phyloP scores from a whole-genome alignment of 805 yeast genomes.

The Candida hungchunana region DNA sequence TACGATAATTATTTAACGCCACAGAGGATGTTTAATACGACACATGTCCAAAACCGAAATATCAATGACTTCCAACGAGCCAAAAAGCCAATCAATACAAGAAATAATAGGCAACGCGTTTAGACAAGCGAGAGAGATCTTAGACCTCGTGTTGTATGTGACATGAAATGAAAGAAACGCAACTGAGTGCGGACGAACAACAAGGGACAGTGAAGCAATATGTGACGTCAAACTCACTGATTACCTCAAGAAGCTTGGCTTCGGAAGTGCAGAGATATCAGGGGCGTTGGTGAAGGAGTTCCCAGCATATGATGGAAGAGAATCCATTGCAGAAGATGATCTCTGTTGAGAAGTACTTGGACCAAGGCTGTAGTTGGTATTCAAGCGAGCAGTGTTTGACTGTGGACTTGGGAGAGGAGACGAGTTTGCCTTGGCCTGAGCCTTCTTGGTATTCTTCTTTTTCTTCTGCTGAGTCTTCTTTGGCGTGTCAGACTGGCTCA shows the following conservation, averaged over 20 bases:
- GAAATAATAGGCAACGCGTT: too few species aligned
- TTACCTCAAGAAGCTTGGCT: constrained; percentile 51
- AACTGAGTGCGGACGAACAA: neutral
- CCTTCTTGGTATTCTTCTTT: neutral
- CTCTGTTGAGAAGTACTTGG: neutral
- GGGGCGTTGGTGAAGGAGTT: constrained; percentile 2
- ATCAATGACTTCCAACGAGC: too few species aligned
- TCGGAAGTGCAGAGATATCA: constrained; percentile 2
- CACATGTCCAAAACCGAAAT: too few species aligned
- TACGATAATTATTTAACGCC: too few species aligned
- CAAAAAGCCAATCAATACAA: too few species aligned
- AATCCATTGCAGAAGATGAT: neutral
- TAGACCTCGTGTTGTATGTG: too few species aligned
- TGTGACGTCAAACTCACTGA: too few species aligned
- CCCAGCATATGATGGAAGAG: neutral
- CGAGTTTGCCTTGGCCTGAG: neutral
- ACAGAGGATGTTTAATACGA: too few species aligned
- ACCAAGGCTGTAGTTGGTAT: neutral
- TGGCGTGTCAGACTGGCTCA: neutral
- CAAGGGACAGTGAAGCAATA: neutral
- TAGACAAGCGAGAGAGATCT: too few species aligned
- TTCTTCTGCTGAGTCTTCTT: neutral
- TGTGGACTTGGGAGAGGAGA: neutral
- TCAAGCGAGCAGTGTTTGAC: neutral
- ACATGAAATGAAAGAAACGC: neutral